Base-by-base conservation (phyloP, 2,329 filamentous ascomycete species). In the Westerdykella aurantiaca region DNA sequence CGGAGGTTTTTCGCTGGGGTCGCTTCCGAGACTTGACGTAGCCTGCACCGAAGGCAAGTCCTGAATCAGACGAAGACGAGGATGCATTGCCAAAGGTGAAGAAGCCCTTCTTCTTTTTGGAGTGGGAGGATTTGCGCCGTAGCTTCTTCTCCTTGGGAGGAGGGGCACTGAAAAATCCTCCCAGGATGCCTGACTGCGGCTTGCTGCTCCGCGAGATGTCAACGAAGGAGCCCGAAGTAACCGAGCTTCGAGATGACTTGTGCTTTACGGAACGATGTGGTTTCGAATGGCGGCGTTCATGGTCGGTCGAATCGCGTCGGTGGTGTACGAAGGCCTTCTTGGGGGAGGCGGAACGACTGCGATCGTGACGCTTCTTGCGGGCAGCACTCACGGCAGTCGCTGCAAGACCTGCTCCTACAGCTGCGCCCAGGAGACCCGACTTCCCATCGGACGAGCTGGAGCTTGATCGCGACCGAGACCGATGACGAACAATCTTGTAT, bases 191-290 rank as follows among this genome's bases (percentile, higher is more conserved):
- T 17, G 58, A 52, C 43, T 73, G 69, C 6, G 71, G 71, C 46
- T 69, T 72, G 41, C 74, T 72, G 38, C 72, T 69, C 33, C 74
- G 75, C 39, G 83, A 85, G 41, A 88, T 82, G 56, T 88, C 83
- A 42, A 86, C 66, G 44, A 82, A 73, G 1, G 81, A 84, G 13
- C 75, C 76, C 13, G 76, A 78, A 34, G 76, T 76, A 10, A 58
- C 45, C 31, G 64, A 67, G 50, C 63, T 67, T 38, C 61, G 57
- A 31, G 63, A 67, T 13, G 57, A 58, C 34, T 63, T 64, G 42
- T 49, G 57, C 31, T 55, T 23, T 9, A 35, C 52, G 7, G 58
- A 45, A 25, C 58, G 54, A 17, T 64, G 54, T 11, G 57, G 57
- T 33, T 51, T 51, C 34, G 51, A 51, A 13, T 55, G 53, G 22